A percentile compares a stretch with the other conserved stretches of the same genome.
Conservation (phyloP, 1,284 basidiomycete genomes). For the Ceratobasidium sp. region DNA sequence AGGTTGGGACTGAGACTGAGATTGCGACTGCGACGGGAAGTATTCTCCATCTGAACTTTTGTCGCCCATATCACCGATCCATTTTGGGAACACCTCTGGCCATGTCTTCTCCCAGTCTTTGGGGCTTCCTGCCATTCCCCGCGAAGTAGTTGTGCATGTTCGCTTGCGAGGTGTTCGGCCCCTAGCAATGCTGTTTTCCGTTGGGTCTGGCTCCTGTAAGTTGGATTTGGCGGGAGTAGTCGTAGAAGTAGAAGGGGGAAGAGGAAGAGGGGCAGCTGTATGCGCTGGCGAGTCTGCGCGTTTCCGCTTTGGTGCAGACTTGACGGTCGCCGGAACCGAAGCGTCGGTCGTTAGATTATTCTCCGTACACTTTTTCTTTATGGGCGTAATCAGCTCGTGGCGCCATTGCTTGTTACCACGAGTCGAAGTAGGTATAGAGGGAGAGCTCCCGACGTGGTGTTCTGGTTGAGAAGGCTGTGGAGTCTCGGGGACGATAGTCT, state of each 20-base stretch:
- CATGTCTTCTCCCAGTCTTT: slow-evolving; percentile 42
- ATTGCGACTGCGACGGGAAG: slow-evolving; percentile 27
- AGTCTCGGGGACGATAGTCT: slow-evolving; percentile 31
- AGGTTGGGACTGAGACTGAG: neutral
- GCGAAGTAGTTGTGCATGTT: neutral
- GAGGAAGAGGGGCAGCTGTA: slow-evolving; percentile 15
- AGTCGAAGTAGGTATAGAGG: neutral
- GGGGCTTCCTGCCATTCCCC: slow-evolving; percentile 24
- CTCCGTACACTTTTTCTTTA: slow-evolving; percentile 13
- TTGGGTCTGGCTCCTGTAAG: neutral
- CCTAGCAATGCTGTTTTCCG: neutral
- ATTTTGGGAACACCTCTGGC: slow-evolving; percentile 40
- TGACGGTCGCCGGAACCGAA: neutral
- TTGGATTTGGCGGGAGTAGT: neutral
- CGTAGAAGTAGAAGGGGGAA: neutral
- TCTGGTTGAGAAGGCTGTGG: slow-evolving; percentile 5
- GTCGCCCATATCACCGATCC: slow-evolving; percentile 31
- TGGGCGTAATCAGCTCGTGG: slow-evolving; percentile 2
- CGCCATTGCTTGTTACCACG: slow-evolving; percentile 11
- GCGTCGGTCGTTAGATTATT: neutral
- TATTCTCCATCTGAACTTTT: slow-evolving; percentile 34
- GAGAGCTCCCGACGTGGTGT: neutral
- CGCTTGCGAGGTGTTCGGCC: slow-evolving; percentile 29
- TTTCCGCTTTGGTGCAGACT: slow-evolving; percentile 29
- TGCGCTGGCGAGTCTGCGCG: slow-evolving; percentile 8